Evolutionary conservation across 306 rosid genomes (phyloP), one percentile per base, ranked within the genome.

Genomic region (Quercus gilva): DNA sequence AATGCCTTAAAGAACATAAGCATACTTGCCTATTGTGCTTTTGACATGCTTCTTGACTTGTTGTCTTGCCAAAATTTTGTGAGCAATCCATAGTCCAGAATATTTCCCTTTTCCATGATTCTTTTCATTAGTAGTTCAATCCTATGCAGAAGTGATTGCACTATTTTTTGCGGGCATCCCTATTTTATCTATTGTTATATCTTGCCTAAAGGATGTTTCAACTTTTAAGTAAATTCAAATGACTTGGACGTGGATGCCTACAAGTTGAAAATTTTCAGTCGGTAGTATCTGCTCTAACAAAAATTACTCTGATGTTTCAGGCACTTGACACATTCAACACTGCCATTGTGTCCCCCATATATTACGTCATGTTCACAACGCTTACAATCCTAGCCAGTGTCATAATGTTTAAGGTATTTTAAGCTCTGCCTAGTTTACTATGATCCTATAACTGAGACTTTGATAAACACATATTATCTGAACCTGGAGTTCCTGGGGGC

Each of bases 281-380:
- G 2, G 74, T 37, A 19, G 28, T 65, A 67, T 57, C 41, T 55
- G 71, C 17, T 79, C 80, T 85, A 37, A 85, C 77, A 73, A 61
- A 23, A 23, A 11, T 45, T 55, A 70, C 64, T 75, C 12, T 69
- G 19, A 55, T 80, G 31, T 89, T 90, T 74, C 91, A 94, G 98
- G 95, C 98, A 29, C 98, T 94, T 29, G 98, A 94, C 87, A 90
- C 95, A 76, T 94, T 94, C 87, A 94, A 91, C 89, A 94, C 98
- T 7, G 95, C 95, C 23, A 41, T 94, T 12, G 97, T 94, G 53
- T 94, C 98, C 72, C 98, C 95, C 6, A 91, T 94, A 81, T 94
- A 94, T 78, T 94, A 94, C 6, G 95, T 90, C 81, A 90, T 94
- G 97, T 94, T 94, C 82, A 94, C 97, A 33, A 83, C 94, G 20